Base-by-base conservation (phyloP, 805 yeast species). In the Hanseniaspora mollemarum region DNA sequence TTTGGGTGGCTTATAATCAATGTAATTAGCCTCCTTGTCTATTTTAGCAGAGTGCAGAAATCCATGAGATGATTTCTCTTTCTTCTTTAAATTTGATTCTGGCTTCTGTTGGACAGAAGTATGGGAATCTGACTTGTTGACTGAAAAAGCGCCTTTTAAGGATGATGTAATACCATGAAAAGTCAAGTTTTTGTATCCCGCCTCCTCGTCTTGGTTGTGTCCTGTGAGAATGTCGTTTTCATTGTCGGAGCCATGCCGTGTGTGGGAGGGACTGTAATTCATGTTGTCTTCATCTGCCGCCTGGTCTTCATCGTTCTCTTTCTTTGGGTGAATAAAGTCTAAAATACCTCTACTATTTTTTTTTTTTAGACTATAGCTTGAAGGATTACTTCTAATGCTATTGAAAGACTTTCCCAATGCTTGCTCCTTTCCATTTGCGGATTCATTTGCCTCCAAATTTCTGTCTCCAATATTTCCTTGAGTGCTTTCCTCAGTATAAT, bases 81-180 rank as follows among this genome's bases (percentile, higher is more conserved):
- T 41, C 19, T 33, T 42, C 10, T 45, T 45, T 3, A 44, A 16
- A 13, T 15, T 35, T 10, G 26, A 15, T 2, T 25, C 19, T 43
- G 38, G 28, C 18, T 19, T 43, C 13, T 26, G 21, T 36, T 2
- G 28, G 15, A 33, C n/a, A 13, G 43, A 43, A 10, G 33, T 2
- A 16, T 39, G 41, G 2, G 45, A 31, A n/a, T 21, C 7, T 43
- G 46, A 40, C 28, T 43, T 37, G 13, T 32, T 39, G 6, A n/a
- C 33, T 41, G 52, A 52, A 31, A 43, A 25, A 37, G 38, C 46
- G 10, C 9, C 28, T 25, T 46, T 42, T 5, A 55, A 55, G 3
- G 67, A 60, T 28, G 63, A 62, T 3, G 67, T 67, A 6, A 63
- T 52, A 3, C 62, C 64, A 46, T 59, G 62, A 48, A 60, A 62